Conservation (phyloP, 257 asterid genomes). For the Nicotiana tomentosiformis region DNA sequence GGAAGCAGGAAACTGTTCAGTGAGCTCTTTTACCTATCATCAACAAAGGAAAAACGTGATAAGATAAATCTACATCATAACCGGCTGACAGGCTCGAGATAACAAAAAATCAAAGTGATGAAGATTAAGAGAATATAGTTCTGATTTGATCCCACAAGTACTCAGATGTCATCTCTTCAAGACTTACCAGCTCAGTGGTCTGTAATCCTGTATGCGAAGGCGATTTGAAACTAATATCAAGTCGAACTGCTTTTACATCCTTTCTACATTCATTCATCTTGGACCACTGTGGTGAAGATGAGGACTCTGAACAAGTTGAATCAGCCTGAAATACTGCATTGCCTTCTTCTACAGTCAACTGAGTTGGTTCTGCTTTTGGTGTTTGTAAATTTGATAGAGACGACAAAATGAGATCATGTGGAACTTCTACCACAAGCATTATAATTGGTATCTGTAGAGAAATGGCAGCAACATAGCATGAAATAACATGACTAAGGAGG, state of each 20-base stretch:
- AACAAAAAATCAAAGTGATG: background rate
- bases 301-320: constrained; percentile 35
- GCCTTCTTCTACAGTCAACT: constrained; percentile 39
- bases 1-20: constrained; percentile 87
- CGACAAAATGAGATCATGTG: constrained; percentile 60
- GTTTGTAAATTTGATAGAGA: constrained; percentile 41
- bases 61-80: background rate
- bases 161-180: constrained; percentile 9
- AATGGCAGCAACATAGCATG: constrained; percentile 2
- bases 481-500: constrained; percentile 9
- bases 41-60: background rate
- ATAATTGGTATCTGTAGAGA: constrained; percentile 82
- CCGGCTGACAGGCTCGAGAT: background rate
- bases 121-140: background rate
- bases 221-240: constrained; percentile 97
- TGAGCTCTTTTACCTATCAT: constrained; percentile 83
- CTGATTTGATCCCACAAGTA: constrained; percentile 8
- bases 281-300: constrained; percentile 37
- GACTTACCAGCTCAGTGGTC: constrained; percentile 89
- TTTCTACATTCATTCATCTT: constrained; percentile 31
- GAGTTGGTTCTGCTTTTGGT: constrained; percentile 45
- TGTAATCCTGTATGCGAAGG: constrained; percentile 95
- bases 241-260: constrained; percentile 75
- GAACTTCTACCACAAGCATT: constrained; percentile 99
- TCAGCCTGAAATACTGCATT: constrained; percentile 38